Percentiles rank a stretch among this genome's conserved stretches.
These are phyloP conservation scores for Oldenlandia corymbosa DNA, from an alignment of 257 asterid genomes.

Conservation along the genomic window DNA sequence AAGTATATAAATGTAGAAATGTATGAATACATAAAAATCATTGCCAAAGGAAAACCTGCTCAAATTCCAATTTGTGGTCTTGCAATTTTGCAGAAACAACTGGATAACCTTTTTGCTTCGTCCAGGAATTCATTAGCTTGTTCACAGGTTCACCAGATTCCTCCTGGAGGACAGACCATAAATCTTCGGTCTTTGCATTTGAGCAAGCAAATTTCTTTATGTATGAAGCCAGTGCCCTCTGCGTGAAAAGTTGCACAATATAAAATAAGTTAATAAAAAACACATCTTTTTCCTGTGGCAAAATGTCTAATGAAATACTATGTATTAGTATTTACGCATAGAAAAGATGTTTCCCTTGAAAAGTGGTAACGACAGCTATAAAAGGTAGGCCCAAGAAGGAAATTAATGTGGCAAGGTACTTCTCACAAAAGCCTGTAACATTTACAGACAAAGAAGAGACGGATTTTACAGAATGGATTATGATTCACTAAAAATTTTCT, in stretches of 20 bases:
- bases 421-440: background rate
- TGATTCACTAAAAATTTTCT: background rate
- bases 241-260: conserved; percentile 13
- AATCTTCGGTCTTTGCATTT: conserved; percentile 90
- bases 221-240: conserved; percentile 90
- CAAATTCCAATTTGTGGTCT: conserved; percentile 66
- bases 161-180: conserved; percentile 90
- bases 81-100: conserved; percentile 73
- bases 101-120: conserved; percentile 87
- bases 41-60: conserved; percentile 52
- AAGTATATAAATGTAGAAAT: background rate
- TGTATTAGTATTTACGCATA: background rate
- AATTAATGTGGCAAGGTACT: background rate
- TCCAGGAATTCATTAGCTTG: conserved; percentile 85
- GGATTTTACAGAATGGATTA: background rate
- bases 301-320: background rate
- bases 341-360: too few species aligned
- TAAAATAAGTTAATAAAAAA: background rate
- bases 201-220: conserved; percentile 73
- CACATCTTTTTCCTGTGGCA: background rate
- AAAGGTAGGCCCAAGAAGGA: background rate
- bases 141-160: conserved; percentile 94
- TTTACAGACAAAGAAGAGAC: background rate
- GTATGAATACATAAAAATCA: background rate
- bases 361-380: background rate